These are phyloP conservation scores for Lentinula aciculospora DNA, from an alignment of 768 basidiomycete species.

Conservation along the genomic window DNA sequence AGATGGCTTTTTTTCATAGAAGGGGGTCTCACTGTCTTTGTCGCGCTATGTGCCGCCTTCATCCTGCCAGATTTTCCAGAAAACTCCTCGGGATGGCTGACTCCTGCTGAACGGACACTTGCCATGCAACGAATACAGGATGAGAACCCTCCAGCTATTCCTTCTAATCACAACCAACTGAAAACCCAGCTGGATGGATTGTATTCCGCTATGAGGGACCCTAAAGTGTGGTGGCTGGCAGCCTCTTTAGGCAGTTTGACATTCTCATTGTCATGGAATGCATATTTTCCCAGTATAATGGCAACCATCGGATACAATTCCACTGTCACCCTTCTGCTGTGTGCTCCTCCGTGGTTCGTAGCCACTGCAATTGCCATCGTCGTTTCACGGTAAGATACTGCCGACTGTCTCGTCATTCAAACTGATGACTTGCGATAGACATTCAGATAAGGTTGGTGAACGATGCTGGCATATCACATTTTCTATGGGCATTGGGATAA, in stretches of 20 bases:
- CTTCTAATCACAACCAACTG: neutral
- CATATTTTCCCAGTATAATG: conserved; percentile 56
- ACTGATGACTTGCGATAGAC: conserved; percentile 28
- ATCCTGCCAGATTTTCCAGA: conserved; percentile 74
- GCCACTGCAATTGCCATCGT: conserved; percentile 52
- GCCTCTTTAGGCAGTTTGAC: conserved; percentile 39
- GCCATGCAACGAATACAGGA: conserved; percentile 59
- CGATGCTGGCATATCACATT: no score
- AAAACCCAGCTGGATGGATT: conserved; percentile 36
- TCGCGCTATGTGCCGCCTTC: conserved; percentile 46
- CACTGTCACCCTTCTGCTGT: conserved; percentile 50
- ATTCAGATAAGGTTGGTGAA: conserved; percentile 67
- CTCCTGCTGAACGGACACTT: conserved; percentile 49
- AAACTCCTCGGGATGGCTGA: conserved; percentile 52
- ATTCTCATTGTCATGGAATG: conserved; percentile 48
- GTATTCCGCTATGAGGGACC: conserved; percentile 50
- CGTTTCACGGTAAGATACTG: conserved; percentile 36
- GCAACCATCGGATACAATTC: conserved; percentile 45
- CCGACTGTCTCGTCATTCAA: conserved; percentile 3
- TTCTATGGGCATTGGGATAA: conserved; percentile 53
- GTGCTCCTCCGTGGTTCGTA: conserved; percentile 65
- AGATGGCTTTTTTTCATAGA: conserved; percentile 74
- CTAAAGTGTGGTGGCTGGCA: conserved; percentile 59
- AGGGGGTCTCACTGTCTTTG: conserved; percentile 48
- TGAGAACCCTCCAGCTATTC: conserved; percentile 8